These are phyloP conservation scores for Testicularia cyperi DNA, from an alignment of 1,284 basidiomycete genomes.

Conservation along the genomic window DNA sequence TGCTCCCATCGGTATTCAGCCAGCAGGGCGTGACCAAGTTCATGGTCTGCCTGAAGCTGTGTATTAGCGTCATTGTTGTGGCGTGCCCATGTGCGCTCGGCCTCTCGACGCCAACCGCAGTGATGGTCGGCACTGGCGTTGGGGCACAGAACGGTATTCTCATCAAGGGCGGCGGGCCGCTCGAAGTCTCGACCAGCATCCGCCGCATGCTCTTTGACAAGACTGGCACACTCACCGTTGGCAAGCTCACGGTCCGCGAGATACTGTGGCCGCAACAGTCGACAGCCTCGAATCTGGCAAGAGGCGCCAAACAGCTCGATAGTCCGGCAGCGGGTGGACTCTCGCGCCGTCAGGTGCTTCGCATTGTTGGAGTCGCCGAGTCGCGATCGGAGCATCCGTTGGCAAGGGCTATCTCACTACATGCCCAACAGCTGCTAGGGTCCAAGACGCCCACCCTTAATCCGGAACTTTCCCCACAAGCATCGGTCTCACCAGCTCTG, in stretches of 20 bases:
- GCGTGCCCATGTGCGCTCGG: constrained; percentile 98
- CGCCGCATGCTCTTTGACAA: constrained; percentile 88
- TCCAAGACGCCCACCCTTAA: not conserved
- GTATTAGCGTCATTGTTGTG: constrained; percentile 96
- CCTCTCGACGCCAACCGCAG: constrained; percentile 92
- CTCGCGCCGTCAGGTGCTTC: constrained; percentile 44
- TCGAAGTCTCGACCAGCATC: constrained; percentile 85
- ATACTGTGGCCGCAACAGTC: constrained; percentile 69
- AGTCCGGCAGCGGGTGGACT: constrained; percentile 19
- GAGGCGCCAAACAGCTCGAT: constrained; percentile 6
- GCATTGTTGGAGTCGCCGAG: constrained; percentile 80
- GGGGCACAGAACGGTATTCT: constrained; percentile 96
- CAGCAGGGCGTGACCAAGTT: constrained; percentile 79
- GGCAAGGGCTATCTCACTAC: constrained; percentile 82
- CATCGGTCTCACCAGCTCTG: not conserved
- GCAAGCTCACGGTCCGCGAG: constrained; percentile 74
- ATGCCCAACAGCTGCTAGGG: constrained; percentile 69
- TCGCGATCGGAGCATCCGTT: constrained; percentile 92
- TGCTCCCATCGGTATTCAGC: constrained; percentile 80
- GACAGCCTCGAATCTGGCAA: constrained; percentile 57
- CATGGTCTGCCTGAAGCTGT: constrained; percentile 91
- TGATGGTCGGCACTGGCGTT: constrained; percentile 98
- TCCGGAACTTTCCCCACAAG: too few species aligned
- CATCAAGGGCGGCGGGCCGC: constrained; percentile 92
- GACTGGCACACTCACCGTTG: constrained; percentile 93